Conservation (phyloP, 345 rosid genomes). For the Sapria himalayana region DNA sequence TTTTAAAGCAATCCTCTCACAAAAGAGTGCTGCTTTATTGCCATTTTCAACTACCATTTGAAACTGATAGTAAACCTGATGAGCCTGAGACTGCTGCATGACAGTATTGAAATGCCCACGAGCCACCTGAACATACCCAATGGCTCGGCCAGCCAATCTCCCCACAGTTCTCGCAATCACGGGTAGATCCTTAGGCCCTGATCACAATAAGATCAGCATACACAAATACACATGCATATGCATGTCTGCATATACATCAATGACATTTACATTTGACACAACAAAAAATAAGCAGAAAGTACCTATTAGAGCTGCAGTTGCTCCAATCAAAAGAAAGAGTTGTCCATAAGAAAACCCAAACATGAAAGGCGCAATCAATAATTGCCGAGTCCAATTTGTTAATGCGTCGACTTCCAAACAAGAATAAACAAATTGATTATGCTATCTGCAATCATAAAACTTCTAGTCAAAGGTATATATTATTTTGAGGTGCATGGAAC, state of each 20-base stretch:
- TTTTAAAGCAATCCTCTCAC: too few relatives aligned
- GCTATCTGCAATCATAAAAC: too few relatives aligned
- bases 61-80: too few relatives aligned
- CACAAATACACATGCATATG: neutral
- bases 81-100: slow-evolving; percentile 83
- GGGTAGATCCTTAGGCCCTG: slow-evolving; percentile 77
- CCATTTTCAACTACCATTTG: too few relatives aligned
- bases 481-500: too few relatives aligned
- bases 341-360: slow-evolving; percentile 53
- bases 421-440: too few relatives aligned
- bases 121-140: slow-evolving; percentile 64
- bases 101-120: slow-evolving; percentile 70
- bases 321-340: slow-evolving; percentile 40
- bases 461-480: too few relatives aligned
- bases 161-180: slow-evolving; percentile 58
- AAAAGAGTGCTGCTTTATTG: too few relatives aligned
- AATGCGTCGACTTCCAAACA: too few relatives aligned
- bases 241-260: neutral
- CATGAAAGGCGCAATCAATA: too few relatives aligned
- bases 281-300: neutral
- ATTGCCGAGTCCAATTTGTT: too few relatives aligned
- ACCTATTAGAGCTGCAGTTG: slow-evolving; percentile 55
- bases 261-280: neutral
- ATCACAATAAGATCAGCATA: neutral
- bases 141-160: slow-evolving; percentile 54